Evolutionary conservation across 1,284 basidiomycete genomes (phyloP), one percentile per base, ranked within the genome.

Genomic region (Ceratobasidium sp.): DNA sequence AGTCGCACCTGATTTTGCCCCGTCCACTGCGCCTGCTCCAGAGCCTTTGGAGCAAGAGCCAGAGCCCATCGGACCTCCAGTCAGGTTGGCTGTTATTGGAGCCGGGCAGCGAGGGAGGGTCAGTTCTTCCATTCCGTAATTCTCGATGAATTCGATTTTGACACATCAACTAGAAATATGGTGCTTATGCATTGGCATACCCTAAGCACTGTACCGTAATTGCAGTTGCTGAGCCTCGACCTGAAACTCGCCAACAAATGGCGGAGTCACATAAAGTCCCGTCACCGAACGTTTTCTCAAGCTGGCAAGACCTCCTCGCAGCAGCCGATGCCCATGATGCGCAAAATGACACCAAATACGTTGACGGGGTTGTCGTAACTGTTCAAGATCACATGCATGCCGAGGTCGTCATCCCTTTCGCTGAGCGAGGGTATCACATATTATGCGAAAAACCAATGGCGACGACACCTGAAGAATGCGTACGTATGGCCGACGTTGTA

Each of bases 401-500:
- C 39, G 88, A 91, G 75, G 88, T 93, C 12, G 87, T 89, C 0
- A 77, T 86, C 6, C 91, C 89, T 0, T 94, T 94, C 80, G 88
- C 89, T 0, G 84, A 84, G 69, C 91, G 92, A 77, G 92, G 92
- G 0, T 95, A 94, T 78, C 88, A 94, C 78, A 92, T 96, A 72
- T 84, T 96, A 32, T 94, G 93, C 79, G 93, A 96, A 84, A 96
- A 95, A 79, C 93, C 93, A 0, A 93, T 96, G 91, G 92, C 92
- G 0, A 94, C 92, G 1, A 85, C 79, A 67, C 78, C 92, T 45
- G 82, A 85, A 61, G 92, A 93, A 74, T 92, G 93, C 74, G 80
- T 94, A 62, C 83, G 82, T 78, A 94, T 95, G 84, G 88, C 92
- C 74, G 83, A 83, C 53, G 90, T 88, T 0, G 84, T 94, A 28